Evolutionary conservation across 805 yeast species (phyloP), one percentile per base, ranked within the genome.

Genomic region (Lipomyces chichibuensis): DNA sequence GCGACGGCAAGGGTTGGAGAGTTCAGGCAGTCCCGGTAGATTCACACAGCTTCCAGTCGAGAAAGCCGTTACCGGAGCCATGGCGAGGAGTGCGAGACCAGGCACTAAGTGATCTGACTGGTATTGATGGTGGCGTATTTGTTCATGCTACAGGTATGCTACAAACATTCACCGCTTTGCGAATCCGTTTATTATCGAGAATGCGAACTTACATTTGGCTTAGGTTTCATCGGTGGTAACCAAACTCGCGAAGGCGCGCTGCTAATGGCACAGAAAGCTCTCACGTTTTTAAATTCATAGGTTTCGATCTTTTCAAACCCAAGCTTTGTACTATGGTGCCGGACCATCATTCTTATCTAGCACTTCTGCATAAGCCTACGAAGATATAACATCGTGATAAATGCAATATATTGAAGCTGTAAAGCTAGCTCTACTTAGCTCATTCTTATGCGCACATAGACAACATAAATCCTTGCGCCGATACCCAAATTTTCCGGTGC

Each of bases 1-100:
- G 87, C 37, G 97, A 93, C 75, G 80, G 86, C 14, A 80, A 82
- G 51, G 78, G 77, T 35, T 91, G 96, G 94, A 86, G 99, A 81
- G 85, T 95, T 60, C 90, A 96, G 59, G 93, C 98, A 3, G 98
- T 94, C 32, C 88, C 97, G n/a, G 83, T 88, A n/a, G 82, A 86
- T 39, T 81, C 90, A 2, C 82, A 89, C 6, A 88, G 96, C 17
- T 95, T 95, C 76, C 90, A 87, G 70, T 90, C 91, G 76, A 87
- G 99, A 80, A 85, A 85, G 78, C 89, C 97, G 37, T 83, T 95
- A 66, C 98, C 97, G 14, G 95, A 90, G 77, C 84, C 86, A 23
- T 90, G 97, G 92, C 86, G 99, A 81, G 99, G 99, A n/a, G 80
- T 93, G 58, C 87, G 99, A 77, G 99, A 95, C 76, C 94, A 90